A percentile compares a stretch with the other conserved stretches of the same genome.
Evolutionary conservation across 495 filamentous ascomycete species (phyloP).

Genomic region (Trichoderma asperelloides): DNA sequence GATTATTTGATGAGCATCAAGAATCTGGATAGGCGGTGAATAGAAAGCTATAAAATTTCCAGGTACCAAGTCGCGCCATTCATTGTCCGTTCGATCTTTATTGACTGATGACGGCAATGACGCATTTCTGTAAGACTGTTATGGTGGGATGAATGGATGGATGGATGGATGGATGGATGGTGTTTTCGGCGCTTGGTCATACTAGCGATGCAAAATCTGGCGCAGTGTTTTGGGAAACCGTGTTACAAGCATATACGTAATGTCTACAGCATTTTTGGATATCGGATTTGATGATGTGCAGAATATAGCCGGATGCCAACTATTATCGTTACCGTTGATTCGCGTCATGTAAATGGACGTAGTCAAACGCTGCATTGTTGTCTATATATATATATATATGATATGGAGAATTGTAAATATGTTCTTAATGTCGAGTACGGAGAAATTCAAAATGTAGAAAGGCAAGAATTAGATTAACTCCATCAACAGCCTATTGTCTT

Average conservation of each 20-base stretch:
- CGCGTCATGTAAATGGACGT: too few species aligned
- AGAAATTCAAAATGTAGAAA: too few species aligned
- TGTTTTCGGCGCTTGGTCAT: too few species aligned
- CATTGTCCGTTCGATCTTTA: too few species aligned
- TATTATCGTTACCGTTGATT: too few species aligned
- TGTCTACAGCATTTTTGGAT: neutral
- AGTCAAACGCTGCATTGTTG: neutral
- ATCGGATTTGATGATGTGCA: neutral
- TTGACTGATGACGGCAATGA: too few species aligned
- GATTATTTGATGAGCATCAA: constrained; percentile 33
- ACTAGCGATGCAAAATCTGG: neutral
- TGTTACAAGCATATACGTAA: neutral
- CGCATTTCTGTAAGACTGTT: too few species aligned
- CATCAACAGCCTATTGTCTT: constrained; percentile 95
- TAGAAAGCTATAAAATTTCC: neutral
- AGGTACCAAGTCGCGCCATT: neutral
- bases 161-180: too few species aligned
- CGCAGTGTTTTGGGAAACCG: neutral
- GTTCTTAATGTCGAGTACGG: constrained; percentile 59
- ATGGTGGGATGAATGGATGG: too few species aligned
- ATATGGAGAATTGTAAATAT: neutral
- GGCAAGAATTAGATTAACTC: too few species aligned
- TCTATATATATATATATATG: neutral
- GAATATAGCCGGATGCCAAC: too few species aligned
- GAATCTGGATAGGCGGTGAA: neutral